Percentiles rank a stretch among this genome's conserved stretches.
These are phyloP conservation scores for Aquilaria sinensis DNA, from an alignment of 345 rosid species.

Conservation along the genomic window DNA sequence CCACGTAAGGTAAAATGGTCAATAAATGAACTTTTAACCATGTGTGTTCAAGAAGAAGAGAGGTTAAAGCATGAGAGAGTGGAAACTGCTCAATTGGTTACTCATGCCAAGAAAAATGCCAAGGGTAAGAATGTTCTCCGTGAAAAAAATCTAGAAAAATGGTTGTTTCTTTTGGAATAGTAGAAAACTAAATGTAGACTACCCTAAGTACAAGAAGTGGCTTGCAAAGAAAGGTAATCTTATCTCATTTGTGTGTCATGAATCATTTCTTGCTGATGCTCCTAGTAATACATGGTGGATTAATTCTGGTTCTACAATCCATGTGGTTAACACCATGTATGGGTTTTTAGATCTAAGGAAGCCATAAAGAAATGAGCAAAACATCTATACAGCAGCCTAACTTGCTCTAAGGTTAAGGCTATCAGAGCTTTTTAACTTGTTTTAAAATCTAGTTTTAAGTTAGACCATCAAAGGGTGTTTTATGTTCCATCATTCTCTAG, in stretches of 20 bases:
- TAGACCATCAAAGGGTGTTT: background rate
- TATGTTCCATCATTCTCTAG: too few species aligned
- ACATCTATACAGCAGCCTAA: background rate
- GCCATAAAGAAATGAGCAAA: background rate
- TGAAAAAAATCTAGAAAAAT: background rate
- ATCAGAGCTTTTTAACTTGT: background rate
- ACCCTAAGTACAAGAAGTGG: background rate
- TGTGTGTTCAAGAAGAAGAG: constrained; percentile 6
- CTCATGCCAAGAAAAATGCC: too few species aligned
- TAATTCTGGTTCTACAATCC: too few species aligned
- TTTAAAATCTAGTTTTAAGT: background rate
- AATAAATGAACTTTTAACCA: constrained; percentile 4
- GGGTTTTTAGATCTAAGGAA: constrained; percentile 1
- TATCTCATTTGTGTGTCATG: too few species aligned
- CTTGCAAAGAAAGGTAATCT: constrained; percentile 2
- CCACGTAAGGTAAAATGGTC: constrained; percentile 2
- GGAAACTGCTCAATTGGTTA: background rate
- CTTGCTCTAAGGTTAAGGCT: background rate
- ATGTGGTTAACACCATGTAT: background rate
- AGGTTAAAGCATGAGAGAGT: background rate
- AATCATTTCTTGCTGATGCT: too few species aligned
- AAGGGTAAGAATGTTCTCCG: too few species aligned
- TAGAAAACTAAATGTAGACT: background rate
- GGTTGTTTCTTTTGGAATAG: background rate
- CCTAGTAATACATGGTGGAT: too few species aligned